phyloP scores from a whole-genome alignment of 805 yeast genomes.

The Hermanozyma aechmeae region DNA sequence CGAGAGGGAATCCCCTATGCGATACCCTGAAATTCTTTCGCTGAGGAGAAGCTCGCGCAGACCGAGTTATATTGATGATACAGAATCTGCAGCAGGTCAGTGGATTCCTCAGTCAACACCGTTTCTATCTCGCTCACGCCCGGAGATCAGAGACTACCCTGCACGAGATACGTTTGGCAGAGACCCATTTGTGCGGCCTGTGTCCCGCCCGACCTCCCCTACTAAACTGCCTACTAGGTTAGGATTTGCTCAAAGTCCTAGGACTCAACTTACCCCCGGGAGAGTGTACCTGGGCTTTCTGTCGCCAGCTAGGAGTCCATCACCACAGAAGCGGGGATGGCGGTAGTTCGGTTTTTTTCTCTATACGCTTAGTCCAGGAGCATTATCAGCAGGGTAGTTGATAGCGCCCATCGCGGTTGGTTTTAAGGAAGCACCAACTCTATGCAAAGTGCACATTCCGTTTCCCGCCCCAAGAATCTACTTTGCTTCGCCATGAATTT shows the following conservation, averaged over 20 bases:
- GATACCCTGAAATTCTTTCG: too few species aligned
- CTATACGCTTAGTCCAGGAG: conserved; percentile 4
- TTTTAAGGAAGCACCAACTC: too few species aligned
- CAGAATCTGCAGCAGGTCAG: conserved; percentile 3
- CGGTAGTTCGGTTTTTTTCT: too few species aligned
- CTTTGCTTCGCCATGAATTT: conserved; percentile 5
- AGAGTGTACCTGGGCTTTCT: not conserved
- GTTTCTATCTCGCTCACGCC: conserved; percentile 4
- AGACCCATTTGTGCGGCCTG: conserved; percentile 2
- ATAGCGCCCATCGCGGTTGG: too few species aligned
- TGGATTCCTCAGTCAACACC: conserved; percentile 11
- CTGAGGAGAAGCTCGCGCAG: too few species aligned
- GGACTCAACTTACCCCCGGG: conserved; percentile 10
- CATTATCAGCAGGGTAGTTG: too few species aligned
- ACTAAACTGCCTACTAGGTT: conserved; percentile 8
- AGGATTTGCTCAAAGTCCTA: conserved; percentile 7
- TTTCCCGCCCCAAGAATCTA: conserved; percentile 11
- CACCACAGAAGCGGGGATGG: too few species aligned
- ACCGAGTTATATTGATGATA: conserved; percentile 4
- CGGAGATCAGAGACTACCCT: conserved; percentile 3
- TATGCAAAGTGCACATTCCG: too few species aligned
- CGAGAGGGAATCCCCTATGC: too few species aligned
- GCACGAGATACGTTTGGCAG: conserved; percentile 1
- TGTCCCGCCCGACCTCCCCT: conserved; percentile 10
- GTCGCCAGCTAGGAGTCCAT: not conserved